Base-by-base conservation (phyloP, 192 early-diverging fungal species). In the Oehlia diaphana region DNA sequence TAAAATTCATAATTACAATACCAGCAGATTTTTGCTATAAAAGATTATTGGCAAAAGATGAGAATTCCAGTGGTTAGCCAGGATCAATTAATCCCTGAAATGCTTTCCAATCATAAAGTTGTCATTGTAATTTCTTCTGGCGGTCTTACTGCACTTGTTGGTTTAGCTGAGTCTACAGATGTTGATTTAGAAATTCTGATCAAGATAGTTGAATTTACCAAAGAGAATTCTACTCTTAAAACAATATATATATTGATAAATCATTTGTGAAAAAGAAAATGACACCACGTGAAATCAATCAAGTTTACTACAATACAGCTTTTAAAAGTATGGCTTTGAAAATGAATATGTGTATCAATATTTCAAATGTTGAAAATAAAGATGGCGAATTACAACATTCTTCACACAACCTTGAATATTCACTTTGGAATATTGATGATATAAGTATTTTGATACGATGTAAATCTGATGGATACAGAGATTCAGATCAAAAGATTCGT, bases 401-500 rank as follows among this genome's bases (percentile, higher is more conserved):
- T 35, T 63, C 31, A 3, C 50, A 31, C 21, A 70, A 62, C 14
- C 31, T 70, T 7, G 53, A 62, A 23, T 79, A 79, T 64, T 81
- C 67, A 19, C 23, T 81, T 28, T 84, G 83, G 83, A 72, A 23
- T 47, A 80, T 84, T 76, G 83, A 80, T n/a, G 77, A 79, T 16
- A 63, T 84, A 23, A 79, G 49, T 71, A 19, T 84, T 13, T 58
- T 84, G 14, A 66, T 84, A 10, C 71, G 83, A 66, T 77, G 76
- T 71, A 81, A 77, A 70, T 33, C 69, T 9, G 49, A 80, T 63
- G 83, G 77, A 31, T 81, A 62, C 35, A 19, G 37, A 19, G 49
- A 68, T 8, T 33, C 28, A 16, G 39, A 62, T 65, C 26, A 47
- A 31, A 74, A 72, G 58, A 50, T 53, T 53, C 80, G 80, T 31